Evolutionary conservation across 2,329 filamentous ascomycete genomes (phyloP), one percentile per base, ranked within the genome.

Genomic region (Talaromyces rugulosus): DNA sequence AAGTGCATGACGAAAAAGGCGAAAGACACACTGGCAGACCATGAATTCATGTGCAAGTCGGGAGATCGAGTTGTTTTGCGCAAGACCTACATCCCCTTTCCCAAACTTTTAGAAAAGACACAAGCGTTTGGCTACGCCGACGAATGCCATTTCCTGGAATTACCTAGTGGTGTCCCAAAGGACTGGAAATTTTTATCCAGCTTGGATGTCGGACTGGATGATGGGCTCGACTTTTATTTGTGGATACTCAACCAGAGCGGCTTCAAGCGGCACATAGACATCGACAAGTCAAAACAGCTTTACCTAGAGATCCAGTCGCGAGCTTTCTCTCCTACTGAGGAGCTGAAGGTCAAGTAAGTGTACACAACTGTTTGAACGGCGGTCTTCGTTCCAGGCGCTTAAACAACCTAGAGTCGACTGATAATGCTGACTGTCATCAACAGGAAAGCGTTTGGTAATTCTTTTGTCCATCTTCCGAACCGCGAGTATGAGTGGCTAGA

Each of bases 131-230:
- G 56, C 51, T 11, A 33, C 56, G n/a, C 56, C 30, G 44, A 58
- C 9, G 27, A 23, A 42, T 58, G n/a, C n/a, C 1, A 58, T 58
- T 58, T 58, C 31, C 40, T 58, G 27, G 27, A 11, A n/a, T 51
- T 58, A 14, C 56, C 56, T 50, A 58, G 56, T 23, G 56, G 40
- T 31, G 30, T 9, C 40, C 56, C 56, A 47, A 28, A 58, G 40
- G 56, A 58, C 56, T 58, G 56, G 56, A 34, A 36, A 51, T 58
- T 58, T 51, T 28, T 58, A 58, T 58, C 56, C n/a, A 50, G 18
- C 30, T 51, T 58, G 40, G 40, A 40, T 51, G 56, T 58, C 30
- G 42, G 42, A 58, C 28, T 50, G n/a, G 42, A 58, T 51, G 40
- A 51, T 14, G 56, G 42, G 50, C 56, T 58, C 56, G 56, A 51